These are phyloP conservation scores for Maudiozyma barnettii DNA, from an alignment of 805 yeast species.

Conservation along the genomic window DNA sequence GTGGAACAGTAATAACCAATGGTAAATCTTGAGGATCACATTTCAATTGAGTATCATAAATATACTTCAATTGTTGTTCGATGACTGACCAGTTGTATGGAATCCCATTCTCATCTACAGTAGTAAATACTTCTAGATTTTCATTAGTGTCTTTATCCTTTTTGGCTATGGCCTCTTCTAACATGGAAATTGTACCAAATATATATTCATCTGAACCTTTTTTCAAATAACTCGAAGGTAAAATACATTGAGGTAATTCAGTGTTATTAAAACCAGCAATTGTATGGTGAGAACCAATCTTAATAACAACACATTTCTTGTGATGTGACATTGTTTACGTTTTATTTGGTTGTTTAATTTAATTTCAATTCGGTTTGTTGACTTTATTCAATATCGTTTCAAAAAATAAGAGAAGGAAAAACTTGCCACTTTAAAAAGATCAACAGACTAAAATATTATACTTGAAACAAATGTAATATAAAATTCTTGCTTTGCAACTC, in stretches of 20 bases:
- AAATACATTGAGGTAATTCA: conserved; percentile 50
- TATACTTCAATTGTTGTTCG: conserved; percentile 56
- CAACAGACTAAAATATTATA: too few species aligned
- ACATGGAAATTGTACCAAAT: conserved; percentile 26
- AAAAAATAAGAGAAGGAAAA: too few species aligned
- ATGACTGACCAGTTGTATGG: conserved; percentile 68
- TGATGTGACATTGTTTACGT: conserved; percentile 2
- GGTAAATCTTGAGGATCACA: conserved; percentile 55
- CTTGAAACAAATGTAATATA: too few species aligned
- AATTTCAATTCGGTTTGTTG: neutral
- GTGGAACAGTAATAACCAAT: conserved; percentile 38
- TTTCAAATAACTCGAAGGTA: conserved; percentile 47
- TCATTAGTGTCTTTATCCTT: conserved; percentile 1
- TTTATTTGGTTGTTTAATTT: neutral
- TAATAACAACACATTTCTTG: conserved; percentile 56
- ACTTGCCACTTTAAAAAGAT: too few species aligned
- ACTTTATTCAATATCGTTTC: too few species aligned
- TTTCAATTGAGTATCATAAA: conserved; percentile 43
- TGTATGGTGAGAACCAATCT: conserved; percentile 54
- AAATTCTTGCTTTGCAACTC: too few species aligned
- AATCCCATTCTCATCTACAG: conserved; percentile 43
- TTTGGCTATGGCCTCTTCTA: conserved; percentile 11
- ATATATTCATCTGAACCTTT: conserved; percentile 7
- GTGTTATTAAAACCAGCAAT: conserved; percentile 63
- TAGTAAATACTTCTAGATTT: conserved; percentile 35